phyloP scores from a whole-genome alignment of 164 flowering plant species.

The Vitis amurensis region DNA sequence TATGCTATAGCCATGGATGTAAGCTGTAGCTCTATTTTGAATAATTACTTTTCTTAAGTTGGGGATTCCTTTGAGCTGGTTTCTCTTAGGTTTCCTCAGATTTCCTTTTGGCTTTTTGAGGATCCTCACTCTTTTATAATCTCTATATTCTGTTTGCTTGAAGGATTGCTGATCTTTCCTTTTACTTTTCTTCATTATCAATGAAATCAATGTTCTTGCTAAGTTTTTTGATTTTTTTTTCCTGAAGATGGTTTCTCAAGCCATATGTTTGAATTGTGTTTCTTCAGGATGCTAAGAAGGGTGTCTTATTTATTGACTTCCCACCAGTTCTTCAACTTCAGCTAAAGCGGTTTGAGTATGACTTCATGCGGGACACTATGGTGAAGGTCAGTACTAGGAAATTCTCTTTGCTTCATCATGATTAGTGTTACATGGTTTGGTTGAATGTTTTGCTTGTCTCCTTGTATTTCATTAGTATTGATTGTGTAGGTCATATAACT shows the following conservation, averaged over 20 bases:
- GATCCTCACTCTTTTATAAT: no score
- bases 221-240: no score
- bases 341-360: constrained; percentile 58
- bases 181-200: no score
- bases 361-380: constrained; percentile 62
- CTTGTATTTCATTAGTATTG: neutral
- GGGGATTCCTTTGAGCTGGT: no score
- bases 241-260: neutral
- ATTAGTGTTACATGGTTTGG: neutral
- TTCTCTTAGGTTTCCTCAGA: no score
- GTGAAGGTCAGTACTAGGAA: constrained; percentile 46
- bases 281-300: constrained; percentile 71
- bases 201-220: no score
- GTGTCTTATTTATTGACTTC: constrained; percentile 54
- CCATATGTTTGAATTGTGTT: constrained; percentile 3
- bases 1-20: no score
- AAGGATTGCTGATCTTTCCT: no score
- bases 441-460: neutral
- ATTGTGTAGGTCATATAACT: neutral
- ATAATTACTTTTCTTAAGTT: no score
- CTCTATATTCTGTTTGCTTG: no score
- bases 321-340: constrained; percentile 73
- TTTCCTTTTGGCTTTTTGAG: no score
- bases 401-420: neutral
- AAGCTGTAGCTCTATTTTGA: no score